Evolutionary conservation across 2,329 filamentous ascomycete genomes (phyloP).

Genomic region (Pseudogymnoascus sp.): DNA sequence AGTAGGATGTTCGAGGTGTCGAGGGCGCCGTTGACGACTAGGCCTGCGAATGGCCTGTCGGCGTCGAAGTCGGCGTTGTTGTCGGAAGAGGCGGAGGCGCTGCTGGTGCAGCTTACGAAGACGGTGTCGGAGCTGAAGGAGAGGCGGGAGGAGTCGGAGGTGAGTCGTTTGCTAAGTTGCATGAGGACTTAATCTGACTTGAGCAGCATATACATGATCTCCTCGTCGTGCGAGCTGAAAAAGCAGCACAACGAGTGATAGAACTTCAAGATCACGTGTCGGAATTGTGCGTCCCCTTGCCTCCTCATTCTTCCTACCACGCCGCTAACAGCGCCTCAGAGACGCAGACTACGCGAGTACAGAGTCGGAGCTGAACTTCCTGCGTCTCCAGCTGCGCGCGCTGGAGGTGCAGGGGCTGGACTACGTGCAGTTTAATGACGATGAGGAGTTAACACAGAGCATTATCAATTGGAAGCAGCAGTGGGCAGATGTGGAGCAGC

Average conservation of each 20-base stretch:
- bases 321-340: constrained; percentile 27
- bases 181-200: constrained; percentile 8
- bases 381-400: constrained; percentile 55
- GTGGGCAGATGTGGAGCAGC: constrained; percentile 45
- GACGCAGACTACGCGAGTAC: constrained; percentile 49
- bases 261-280: constrained; percentile 52
- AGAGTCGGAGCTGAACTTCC: constrained; percentile 53
- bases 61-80: constrained; percentile 27
- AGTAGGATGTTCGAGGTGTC: not conserved
- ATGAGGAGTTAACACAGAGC: constrained; percentile 50
- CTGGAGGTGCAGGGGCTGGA: constrained; percentile 51
- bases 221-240: constrained; percentile 51
- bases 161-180: constrained; percentile 19
- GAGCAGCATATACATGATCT: constrained; percentile 54
- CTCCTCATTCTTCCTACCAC: not conserved
- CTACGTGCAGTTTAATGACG: constrained; percentile 41
- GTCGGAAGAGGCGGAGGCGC: constrained; percentile 35
- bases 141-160: constrained; percentile 54
- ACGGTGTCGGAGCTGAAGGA: constrained; percentile 45
- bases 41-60: not conserved
- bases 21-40: not conserved
- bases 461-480: constrained; percentile 57
- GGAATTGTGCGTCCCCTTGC: constrained; percentile 41
- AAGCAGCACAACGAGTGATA: constrained; percentile 50
- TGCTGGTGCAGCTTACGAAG: constrained; percentile 44